A percentile compares a stretch with the other conserved stretches of the same genome.
These are phyloP conservation scores for Calocybe gambosa DNA, from an alignment of 1,284 basidiomycete genomes.

Conservation along the genomic window DNA sequence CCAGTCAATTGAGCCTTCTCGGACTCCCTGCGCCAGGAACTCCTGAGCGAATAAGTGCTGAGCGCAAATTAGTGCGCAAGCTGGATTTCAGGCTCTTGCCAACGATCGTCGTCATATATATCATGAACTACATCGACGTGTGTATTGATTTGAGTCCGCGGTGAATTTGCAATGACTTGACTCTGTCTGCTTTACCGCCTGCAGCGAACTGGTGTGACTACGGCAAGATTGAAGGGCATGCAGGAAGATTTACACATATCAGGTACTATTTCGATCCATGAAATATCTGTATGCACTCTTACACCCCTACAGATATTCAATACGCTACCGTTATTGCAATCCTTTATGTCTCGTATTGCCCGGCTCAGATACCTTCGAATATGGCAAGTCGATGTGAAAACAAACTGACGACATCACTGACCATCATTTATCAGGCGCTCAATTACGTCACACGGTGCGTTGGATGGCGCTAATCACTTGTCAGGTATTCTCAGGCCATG, in stretches of 20 bases:
- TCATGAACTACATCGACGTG: slow-evolving; percentile 70
- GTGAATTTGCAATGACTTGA: background rate
- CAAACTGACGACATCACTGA: background rate
- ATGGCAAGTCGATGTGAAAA: slow-evolving; percentile 36
- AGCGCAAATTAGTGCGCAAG: slow-evolving; percentile 42
- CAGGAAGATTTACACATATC: slow-evolving; percentile 48
- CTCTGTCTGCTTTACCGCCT: too few species aligned
- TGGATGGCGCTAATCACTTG: background rate
- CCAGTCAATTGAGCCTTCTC: slow-evolving; percentile 3
- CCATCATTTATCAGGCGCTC: background rate
- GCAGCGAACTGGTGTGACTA: slow-evolving; percentile 55
- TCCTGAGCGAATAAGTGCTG: slow-evolving; percentile 24
- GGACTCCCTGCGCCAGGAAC: slow-evolving; percentile 18
- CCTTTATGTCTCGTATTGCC: slow-evolving; percentile 55
- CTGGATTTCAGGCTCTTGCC: slow-evolving; percentile 56
- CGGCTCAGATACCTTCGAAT: slow-evolving; percentile 61
- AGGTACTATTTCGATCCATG: slow-evolving; percentile 23
- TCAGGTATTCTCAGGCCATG: background rate
- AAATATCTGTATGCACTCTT: background rate
- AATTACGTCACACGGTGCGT: slow-evolving; percentile 45
- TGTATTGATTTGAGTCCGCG: slow-evolving; percentile 16
- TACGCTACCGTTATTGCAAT: slow-evolving; percentile 55
- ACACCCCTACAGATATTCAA: slow-evolving; percentile 41
- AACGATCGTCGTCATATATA: slow-evolving; percentile 54
- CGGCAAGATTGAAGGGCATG: slow-evolving; percentile 57